Base-by-base conservation (phyloP, 1,284 basidiomycete species). In the Ceratobasidium sp. region DNA sequence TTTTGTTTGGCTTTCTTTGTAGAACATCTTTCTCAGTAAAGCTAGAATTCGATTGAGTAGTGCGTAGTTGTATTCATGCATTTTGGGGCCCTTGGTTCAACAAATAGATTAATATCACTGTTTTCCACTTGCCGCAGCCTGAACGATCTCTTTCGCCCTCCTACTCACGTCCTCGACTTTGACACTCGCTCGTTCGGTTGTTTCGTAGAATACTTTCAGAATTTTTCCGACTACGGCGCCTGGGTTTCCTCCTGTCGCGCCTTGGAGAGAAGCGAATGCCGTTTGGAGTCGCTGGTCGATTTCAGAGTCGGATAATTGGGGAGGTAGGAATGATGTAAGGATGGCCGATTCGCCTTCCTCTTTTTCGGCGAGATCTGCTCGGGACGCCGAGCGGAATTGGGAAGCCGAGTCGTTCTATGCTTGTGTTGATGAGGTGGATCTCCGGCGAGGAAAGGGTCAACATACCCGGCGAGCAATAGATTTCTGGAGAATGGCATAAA, bases 321-420 rank as follows among this genome's bases (percentile, higher is more conserved):
- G 46, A 1, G 75, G 75, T 10, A 75, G 60, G 72, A 76, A 74
- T 3, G 21, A 39, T 21, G 46, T 14, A 41, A 75, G 72, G 16
- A 75, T n/a, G 12, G 53, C 41, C 6, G 39, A 41, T 70, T 75
- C 75, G 12, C 48, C 30, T 16, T 61, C 57, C 46, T 75, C 75
- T n/a, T 75, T 74, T 2, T 55, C 36, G 4, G 75, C 75, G 5
- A 75, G 57, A 52, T 75, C 74, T 46, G 36, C 10, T 3, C 75
- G 70, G 9, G 65, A 70, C 3, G 71, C 71, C 5, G 74, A 34
- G 12, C 45, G 60, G 28, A 70, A 75, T 60, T 74, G 74, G 26
- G 71, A 43, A 8, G 75, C 61, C 14, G 73, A 61, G 23, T 75
- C 75, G 26, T 46, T 55, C 75, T 75, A 45, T 12, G 30, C 12